Evolutionary conservation across 441 rosid genomes (phyloP).

Genomic region (Kokia cookei): DNA sequence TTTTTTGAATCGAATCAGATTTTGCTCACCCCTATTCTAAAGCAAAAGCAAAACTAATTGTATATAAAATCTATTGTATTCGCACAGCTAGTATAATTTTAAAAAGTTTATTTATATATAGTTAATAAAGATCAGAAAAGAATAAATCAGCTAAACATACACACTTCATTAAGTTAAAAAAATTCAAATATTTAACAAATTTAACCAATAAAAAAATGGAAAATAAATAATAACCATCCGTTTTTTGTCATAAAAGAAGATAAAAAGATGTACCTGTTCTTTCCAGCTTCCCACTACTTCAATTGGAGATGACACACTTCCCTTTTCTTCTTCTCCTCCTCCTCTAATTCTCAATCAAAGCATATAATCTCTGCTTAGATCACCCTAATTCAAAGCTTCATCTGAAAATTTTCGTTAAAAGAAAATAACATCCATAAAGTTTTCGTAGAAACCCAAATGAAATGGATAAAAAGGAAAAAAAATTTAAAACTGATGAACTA

Average conservation of each 20-base stretch:
- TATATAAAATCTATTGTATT: neutral
- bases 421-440: neutral
- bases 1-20: too few species aligned
- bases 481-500: neutral
- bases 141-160: neutral
- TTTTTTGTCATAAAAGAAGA: neutral
- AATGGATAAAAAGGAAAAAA: neutral
- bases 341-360: slow-evolving; percentile 9
- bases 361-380: neutral
- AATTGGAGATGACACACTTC: neutral
- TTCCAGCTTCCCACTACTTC: slow-evolving; percentile 14
- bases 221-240: neutral
- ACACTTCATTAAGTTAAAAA: neutral
- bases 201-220: neutral
- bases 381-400: neutral
- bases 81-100: neutral
- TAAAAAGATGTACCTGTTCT: slow-evolving; percentile 21
- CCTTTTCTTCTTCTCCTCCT: slow-evolving; percentile 4
- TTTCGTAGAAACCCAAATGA: neutral
- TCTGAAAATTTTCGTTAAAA: neutral
- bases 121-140: neutral
- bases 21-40: too few species aligned
- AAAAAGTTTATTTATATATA: too few species aligned
- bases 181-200: neutral
- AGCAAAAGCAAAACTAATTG: neutral